Evolutionary conservation across 2,329 filamentous ascomycete genomes (phyloP), one percentile per base, ranked within the genome.

Genomic region (Basipetospora chlamydospora): DNA sequence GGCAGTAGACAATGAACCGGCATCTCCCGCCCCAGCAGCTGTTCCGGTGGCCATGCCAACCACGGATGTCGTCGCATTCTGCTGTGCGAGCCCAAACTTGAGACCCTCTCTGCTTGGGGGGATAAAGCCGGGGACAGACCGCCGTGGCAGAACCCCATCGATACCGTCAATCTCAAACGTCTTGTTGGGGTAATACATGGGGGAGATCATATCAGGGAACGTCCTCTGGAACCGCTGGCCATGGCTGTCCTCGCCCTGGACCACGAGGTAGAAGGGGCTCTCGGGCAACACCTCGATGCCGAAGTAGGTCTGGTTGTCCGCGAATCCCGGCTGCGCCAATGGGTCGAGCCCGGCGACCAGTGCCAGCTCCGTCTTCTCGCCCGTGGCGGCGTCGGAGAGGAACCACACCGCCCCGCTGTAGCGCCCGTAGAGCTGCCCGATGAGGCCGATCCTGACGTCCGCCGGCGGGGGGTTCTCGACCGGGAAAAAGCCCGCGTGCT

Each of bases 401-500:
- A 26, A 21, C 30, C 36, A 32, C 12, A 6, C 9, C n/a, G 13
- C 15, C 5, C 11, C 2, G 20, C 4, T 11, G 22, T 16, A 22
- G 9, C 28, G n/a, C 11, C 36, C 43, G 15, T 39, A 43, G 6
- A 44, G 20, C 26, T 43, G 33, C 8, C 41, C 39, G 2, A 38
- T 33, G 12, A 37, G 26, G 3, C 35, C 43, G 20, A 44, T 17
- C 6, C 28, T 15, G 2, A 35, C 41, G 2, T 40, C 38, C 6
- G 35, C 32, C 6, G 41, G 39, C 4, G 28, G 26, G 3, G 22
- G 15, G 9, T 26, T 22, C 10, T 40, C 39, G 18, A 44, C 30
- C 15, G 28, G 34, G 31, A 44, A 44, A 37, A 41, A 44, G 4
- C 43, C 43, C 10, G 41, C 37, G 15, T 44, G 41, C 6, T 37